Conservation (phyloP, 257 asterid genomes). For the Gardenia jasminoides region DNA sequence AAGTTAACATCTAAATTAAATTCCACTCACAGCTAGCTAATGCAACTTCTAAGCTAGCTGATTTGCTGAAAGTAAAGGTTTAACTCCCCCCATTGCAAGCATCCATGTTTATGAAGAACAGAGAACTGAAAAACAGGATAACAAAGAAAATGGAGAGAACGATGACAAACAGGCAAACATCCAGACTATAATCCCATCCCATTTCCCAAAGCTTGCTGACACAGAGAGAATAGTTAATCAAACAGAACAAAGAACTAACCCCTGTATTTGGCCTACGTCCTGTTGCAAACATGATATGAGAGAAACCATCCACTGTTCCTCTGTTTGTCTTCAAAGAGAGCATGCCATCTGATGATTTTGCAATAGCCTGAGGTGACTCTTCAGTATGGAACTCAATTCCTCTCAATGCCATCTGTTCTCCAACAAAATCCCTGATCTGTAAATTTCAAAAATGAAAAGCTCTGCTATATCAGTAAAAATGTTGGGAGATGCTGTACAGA, state of each 20-base stretch:
- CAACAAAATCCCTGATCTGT: constrained; percentile 91
- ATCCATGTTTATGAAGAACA: background rate
- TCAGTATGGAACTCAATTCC: constrained; percentile 86
- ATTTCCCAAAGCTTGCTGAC: background rate
- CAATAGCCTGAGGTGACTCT: constrained; percentile 79
- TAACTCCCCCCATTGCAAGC: background rate
- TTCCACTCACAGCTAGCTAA: constrained; percentile 12
- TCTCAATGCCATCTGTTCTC: constrained; percentile 85
- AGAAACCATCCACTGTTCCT: constrained; percentile 82
- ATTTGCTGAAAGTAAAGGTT: background rate
- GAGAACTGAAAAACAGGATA: background rate
- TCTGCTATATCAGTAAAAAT: constrained; percentile 15
- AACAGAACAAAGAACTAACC: constrained; percentile 36
- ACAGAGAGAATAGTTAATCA: background rate
- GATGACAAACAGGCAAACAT: background rate
- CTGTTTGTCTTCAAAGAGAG: constrained; percentile 79
- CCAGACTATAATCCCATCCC: background rate
- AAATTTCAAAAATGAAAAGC: constrained; percentile 23
- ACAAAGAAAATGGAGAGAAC: background rate
- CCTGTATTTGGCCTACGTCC: constrained; percentile 83
- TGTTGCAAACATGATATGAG: constrained; percentile 96
- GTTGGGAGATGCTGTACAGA: background rate
- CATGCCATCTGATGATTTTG: constrained; percentile 75
- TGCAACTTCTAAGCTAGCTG: constrained; percentile 7
- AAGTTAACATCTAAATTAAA: constrained; percentile 16